These are phyloP conservation scores for Pestalotiopsis sp. DNA, from an alignment of 2,329 filamentous ascomycete genomes.

Conservation along the genomic window DNA sequence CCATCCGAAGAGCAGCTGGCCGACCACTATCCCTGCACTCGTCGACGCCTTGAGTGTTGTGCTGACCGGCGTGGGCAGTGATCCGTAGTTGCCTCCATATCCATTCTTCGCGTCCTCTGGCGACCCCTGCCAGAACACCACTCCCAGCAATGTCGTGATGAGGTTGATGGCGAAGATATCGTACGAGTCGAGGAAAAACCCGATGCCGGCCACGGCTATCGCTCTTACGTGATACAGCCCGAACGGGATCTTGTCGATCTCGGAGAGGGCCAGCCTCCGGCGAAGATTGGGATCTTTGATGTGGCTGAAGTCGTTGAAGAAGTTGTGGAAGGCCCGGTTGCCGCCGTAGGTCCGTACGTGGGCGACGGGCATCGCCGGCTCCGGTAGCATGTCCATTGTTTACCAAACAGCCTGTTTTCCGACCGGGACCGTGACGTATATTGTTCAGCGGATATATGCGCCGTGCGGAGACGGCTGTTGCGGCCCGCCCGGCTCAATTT, in stretches of 20 bases:
- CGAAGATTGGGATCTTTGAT: constrained; percentile 76
- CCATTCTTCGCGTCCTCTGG: constrained; percentile 41
- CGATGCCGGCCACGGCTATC: constrained; percentile 75
- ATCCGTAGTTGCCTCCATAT: constrained; percentile 53
- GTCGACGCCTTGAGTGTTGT: constrained; percentile 83
- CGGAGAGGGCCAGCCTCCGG: constrained; percentile 73
- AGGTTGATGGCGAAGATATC: constrained; percentile 82
- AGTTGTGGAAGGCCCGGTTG: constrained; percentile 74
- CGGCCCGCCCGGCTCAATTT: not conserved
- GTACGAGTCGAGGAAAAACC: constrained; percentile 85
- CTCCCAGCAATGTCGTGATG: constrained; percentile 70
- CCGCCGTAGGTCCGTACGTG: constrained; percentile 57
- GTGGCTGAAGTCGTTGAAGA: constrained; percentile 69
- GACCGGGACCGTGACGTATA: not conserved
- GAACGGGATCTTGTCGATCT: constrained; percentile 79
- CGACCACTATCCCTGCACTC: constrained; percentile 76
- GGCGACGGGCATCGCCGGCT: constrained; percentile 37
- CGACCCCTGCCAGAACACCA: constrained; percentile 70
- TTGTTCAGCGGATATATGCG: not conserved
- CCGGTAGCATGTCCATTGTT: constrained; percentile 41
- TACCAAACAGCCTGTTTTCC: not conserved
- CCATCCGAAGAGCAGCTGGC: constrained; percentile 77
- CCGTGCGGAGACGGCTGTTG: not conserved
- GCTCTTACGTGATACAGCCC: constrained; percentile 77
- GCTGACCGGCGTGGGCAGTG: constrained; percentile 65